A percentile compares a stretch with the other conserved stretches of the same genome.
These are phyloP conservation scores for Papiliotrema nemorosa DNA, from an alignment of 1,284 basidiomycete species.

Conservation along the genomic window DNA sequence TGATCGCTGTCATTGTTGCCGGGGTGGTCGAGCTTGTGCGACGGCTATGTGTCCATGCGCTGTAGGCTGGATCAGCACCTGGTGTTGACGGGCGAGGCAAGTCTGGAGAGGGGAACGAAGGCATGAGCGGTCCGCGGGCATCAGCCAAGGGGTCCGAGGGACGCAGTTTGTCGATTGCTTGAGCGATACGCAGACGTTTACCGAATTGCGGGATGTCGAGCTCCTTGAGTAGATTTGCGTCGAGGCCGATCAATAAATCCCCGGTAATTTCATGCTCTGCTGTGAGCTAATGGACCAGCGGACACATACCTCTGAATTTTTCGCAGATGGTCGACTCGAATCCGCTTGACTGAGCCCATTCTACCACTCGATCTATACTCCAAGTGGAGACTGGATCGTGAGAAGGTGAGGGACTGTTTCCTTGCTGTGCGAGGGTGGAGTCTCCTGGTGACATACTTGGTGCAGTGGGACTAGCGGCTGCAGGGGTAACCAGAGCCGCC, in stretches of 20 bases:
- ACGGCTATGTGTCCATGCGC: constrained; percentile 30
- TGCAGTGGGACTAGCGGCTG: too few species aligned
- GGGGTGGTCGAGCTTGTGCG: constrained; percentile 32
- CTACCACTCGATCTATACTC: constrained; percentile 83
- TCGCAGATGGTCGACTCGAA: constrained; percentile 78
- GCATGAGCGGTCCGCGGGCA: constrained; percentile 23
- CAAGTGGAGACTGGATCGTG: constrained; percentile 60
- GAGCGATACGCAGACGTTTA: constrained; percentile 87
- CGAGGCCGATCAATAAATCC: constrained; percentile 91
- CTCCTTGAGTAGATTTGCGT: constrained; percentile 89
- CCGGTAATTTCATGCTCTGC: constrained; percentile 97
- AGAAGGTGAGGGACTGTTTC: constrained; percentile 19
- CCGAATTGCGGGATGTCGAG: constrained; percentile 93
- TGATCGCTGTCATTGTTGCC: constrained; percentile 28
- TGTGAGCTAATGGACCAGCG: constrained; percentile 7
- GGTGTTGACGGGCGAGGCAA: constrained; percentile 18
- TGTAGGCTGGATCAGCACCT: constrained; percentile 20
- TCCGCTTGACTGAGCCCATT: constrained; percentile 79
- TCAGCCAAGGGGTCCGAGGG: constrained; percentile 53
- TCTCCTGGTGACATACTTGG: neutral
- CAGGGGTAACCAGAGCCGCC: too few species aligned
- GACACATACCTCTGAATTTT: constrained; percentile 72
- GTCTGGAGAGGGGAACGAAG: constrained; percentile 19
- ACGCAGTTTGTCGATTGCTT: constrained; percentile 87
- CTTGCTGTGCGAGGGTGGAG: neutral